Base-by-base conservation (phyloP, 108 stramenopile genomes). In the Cyclotella distinguenda region DNA sequence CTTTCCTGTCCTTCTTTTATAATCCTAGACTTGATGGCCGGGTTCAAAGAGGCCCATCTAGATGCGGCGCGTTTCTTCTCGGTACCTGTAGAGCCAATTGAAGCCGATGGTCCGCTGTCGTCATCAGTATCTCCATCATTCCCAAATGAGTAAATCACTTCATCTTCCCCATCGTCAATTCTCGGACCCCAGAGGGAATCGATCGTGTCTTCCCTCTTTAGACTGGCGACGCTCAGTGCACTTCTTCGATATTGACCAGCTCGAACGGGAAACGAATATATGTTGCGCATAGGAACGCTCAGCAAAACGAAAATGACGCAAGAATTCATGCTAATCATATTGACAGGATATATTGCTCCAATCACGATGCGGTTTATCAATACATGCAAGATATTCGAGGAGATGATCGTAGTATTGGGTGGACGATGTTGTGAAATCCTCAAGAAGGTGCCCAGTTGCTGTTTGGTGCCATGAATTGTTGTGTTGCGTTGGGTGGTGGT, bases 41-140 rank as follows among this genome's bases (percentile, higher is more conserved):
- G 88, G 43, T 85, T 85, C 18, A 93, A 64, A 35, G 72, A 59
- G 32, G 84, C 79, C 91, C 91, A 93, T 59, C 84, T 73, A 13
- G 61, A 59, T 12, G 42, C 51, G 21, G 7, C 48, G 8, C 33
- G 18, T 43, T 43, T 31, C 27, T 54, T 60, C 31, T 42, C 40
- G 33, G 52, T 67, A 48, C 48, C 70, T 22, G 43, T 36, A 11
- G 58, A 27, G 9, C 46, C 23, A 1, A 15, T 22, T 42, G 32
- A 16, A 13, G 73, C 40, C 5, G 57, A 26, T 49, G n/a, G 18
- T 42, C 32, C 43, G 25, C 31, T 45, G n/a, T 28, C 33, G 6
- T 59, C 55, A 23, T 79, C 64, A 8, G 18, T 27, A 11, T 19
- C 46, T 31, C 48, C 65, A 10, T 68, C 79, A n/a, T 78, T 76